Evolutionary conservation across 2,329 filamentous ascomycete genomes (phyloP).

Genomic region (Plenodomus lindquistii): DNA sequence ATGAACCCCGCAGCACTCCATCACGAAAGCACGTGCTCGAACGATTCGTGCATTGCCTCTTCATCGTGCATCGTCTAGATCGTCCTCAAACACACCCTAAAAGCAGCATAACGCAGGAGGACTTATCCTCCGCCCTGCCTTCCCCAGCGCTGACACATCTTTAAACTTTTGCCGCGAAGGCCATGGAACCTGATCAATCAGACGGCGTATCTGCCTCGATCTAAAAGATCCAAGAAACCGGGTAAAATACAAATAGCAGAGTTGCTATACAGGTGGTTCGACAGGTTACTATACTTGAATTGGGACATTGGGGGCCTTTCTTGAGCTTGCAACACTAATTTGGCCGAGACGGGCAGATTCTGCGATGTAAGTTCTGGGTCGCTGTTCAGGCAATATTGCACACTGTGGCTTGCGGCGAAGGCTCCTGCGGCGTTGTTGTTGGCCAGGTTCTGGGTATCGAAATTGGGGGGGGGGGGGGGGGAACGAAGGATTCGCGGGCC

Average conservation of each 20-base stretch:
- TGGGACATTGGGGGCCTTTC: conserved; percentile 9
- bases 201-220: conserved; percentile 11
- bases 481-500: not conserved
- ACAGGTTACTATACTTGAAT: conserved; percentile 8
- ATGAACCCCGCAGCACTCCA: not conserved
- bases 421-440: not conserved
- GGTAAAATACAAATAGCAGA: conserved; percentile 5
- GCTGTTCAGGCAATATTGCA: not conserved
- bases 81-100: not conserved
- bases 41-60: not conserved
- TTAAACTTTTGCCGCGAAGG: not conserved
- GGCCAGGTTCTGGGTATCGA: not conserved
- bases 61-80: not conserved
- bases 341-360: conserved; percentile 5
- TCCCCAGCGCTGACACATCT: conserved; percentile 7
- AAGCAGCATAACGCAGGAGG: not conserved
- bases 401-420: not conserved
- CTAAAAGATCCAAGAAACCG: conserved; percentile 3
- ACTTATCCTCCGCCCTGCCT: not conserved
- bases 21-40: not conserved
- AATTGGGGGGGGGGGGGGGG: no score
- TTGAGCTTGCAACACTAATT: not conserved
- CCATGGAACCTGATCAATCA: conserved; percentile 15
- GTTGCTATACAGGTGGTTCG: not conserved
- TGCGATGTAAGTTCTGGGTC: not conserved